phyloP scores from a whole-genome alignment of 208 protist genomes.

The Sergeia podlipaevii region DNA sequence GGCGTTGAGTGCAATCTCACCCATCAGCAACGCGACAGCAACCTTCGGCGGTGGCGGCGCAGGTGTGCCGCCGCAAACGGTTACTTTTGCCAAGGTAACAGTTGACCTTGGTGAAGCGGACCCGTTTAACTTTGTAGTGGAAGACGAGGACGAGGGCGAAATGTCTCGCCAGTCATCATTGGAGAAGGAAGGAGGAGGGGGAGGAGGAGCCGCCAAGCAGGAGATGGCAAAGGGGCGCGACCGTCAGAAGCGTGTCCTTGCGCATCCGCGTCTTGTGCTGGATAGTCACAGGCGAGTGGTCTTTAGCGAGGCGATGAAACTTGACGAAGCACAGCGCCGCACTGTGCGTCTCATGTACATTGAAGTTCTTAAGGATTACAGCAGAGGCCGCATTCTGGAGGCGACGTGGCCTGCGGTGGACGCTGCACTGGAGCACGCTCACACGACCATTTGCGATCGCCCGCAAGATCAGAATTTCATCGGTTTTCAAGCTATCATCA shows the following conservation, averaged over 20 bases:
- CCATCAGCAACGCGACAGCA: no score
- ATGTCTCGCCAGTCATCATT: no score
- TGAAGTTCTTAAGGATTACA: conserved; percentile 36
- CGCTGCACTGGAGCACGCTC: conserved; percentile 23
- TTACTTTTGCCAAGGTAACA: no score
- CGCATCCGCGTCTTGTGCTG: conserved; percentile 23
- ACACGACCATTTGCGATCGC: conserved; percentile 22
- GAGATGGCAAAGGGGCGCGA: not conserved
- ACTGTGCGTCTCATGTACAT: conserved; percentile 36
- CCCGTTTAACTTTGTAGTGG: no score
- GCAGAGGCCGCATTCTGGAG: conserved; percentile 19
- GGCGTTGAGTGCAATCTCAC: no score
- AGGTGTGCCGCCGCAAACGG: no score
- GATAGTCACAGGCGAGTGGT: conserved; percentile 30
- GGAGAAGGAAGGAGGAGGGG: no score
- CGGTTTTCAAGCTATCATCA: conserved; percentile 29
- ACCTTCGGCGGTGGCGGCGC: no score
- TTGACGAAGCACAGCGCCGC: conserved; percentile 29
- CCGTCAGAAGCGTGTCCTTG: conserved; percentile 1
- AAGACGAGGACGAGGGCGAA: no score
- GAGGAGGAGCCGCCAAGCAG: no score
- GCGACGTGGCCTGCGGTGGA: conserved; percentile 22
- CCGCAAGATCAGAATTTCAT: conserved; percentile 14
- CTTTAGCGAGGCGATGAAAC: conserved; percentile 23
- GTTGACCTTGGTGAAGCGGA: no score